Percentiles rank a stretch among this genome's conserved stretches.
phyloP scores from a whole-genome alignment of 805 yeast species.

The Cyberlindnera saturnus region DNA sequence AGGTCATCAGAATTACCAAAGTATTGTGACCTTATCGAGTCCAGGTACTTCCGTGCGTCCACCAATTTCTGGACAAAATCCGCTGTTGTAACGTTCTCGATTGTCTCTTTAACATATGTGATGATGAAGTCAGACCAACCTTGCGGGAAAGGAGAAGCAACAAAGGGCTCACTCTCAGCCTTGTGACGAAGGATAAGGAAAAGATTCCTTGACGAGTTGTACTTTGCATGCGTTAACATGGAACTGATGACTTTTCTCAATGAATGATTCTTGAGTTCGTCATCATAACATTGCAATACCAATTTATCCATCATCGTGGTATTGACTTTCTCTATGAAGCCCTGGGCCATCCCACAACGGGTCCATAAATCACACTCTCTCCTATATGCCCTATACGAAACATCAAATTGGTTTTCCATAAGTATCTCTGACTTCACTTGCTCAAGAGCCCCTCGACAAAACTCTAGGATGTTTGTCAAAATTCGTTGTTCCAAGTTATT shows the following conservation, averaged over 20 bases:
- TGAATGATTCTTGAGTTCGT: not conserved
- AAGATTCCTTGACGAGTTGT: slow-evolving; percentile 1
- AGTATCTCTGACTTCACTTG: not conserved
- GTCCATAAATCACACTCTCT: slow-evolving; percentile 15
- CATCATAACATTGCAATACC: slow-evolving; percentile 6
- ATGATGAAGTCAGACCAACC: slow-evolving; percentile 14
- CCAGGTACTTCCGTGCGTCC: slow-evolving; percentile 13
- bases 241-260: slow-evolving; percentile 5
- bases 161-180: no score
- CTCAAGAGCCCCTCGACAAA: slow-evolving; percentile 4
- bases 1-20: slow-evolving; percentile 8
- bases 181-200: no score
- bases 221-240: slow-evolving; percentile 9
- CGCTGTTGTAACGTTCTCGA: slow-evolving; percentile 1
- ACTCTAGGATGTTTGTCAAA: not conserved
- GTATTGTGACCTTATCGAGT: slow-evolving; percentile 3
- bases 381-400: slow-evolving; percentile 1
- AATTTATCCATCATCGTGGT: slow-evolving; percentile 1
- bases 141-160: not conserved
- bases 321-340: slow-evolving; percentile 1
- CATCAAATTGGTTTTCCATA: slow-evolving; percentile 1
- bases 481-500: slow-evolving; percentile 1
- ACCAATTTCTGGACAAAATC: slow-evolving; percentile 12
- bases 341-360: not conserved
- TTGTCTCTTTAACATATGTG: slow-evolving; percentile 5